These are phyloP conservation scores for Peronosclerospora sorghi DNA, from an alignment of 352 stramenopile genomes.

Conservation along the genomic window DNA sequence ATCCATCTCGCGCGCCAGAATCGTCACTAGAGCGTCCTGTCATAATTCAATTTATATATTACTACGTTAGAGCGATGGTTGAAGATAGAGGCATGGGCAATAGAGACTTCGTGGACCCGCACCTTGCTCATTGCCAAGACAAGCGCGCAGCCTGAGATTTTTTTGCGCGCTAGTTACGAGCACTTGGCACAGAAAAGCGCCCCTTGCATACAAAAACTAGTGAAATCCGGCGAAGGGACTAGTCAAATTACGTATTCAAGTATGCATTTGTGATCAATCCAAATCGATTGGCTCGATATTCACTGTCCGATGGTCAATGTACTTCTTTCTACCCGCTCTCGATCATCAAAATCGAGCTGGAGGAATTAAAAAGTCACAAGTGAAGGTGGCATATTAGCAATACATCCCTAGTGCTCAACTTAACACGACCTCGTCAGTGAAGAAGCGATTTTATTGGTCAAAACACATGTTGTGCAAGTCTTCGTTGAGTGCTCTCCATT, in stretches of 20 bases:
- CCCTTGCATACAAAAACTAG: too few relatives aligned
- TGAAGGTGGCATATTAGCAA: conserved; percentile 17
- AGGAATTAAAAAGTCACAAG: conserved; percentile 13
- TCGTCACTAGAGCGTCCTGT: conserved; percentile 25
- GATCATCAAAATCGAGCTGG: conserved; percentile 27
- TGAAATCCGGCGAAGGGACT: too few relatives aligned
- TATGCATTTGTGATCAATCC: too few relatives aligned
- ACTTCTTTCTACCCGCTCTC: too few relatives aligned
- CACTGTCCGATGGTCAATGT: too few relatives aligned
- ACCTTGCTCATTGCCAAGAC: conserved; percentile 5
- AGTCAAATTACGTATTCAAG: too few relatives aligned
- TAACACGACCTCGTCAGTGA: too few relatives aligned
- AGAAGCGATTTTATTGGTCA: conserved; percentile 20
- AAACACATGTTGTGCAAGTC: conserved; percentile 23
- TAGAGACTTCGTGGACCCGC: not conserved
- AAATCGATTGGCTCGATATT: too few relatives aligned
- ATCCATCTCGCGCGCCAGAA: conserved; percentile 59
- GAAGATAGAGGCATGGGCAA: not conserved
- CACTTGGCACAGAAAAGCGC: too few relatives aligned
- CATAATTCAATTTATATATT: not conserved
- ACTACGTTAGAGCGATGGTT: conserved; percentile 3
- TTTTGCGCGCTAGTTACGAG: too few relatives aligned
- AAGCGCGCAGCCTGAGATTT: too few relatives aligned
- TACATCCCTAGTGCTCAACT: conserved; percentile 15
- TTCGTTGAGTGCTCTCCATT: conserved; percentile 33